A percentile compares a stretch with the other conserved stretches of the same genome.
Evolutionary conservation across 306 rosid species (phyloP).

Genomic region (Urtica urens): DNA sequence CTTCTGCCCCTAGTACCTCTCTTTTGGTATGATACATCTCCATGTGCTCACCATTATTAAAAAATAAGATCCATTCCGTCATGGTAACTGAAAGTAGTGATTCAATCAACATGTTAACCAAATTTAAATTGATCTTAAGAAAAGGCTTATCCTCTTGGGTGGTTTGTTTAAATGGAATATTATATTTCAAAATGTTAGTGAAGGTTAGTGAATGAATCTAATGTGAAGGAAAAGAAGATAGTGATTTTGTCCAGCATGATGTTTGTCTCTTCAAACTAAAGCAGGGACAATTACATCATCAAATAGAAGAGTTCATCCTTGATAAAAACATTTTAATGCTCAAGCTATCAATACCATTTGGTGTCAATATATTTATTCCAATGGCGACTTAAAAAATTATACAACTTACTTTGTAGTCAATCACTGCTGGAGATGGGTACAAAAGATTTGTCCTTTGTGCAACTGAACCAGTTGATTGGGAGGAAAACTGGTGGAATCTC

Average conservation of each 20-base stretch:
- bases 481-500: constrained; percentile 99
- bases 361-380: no score
- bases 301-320: not conserved
- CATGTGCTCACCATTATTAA: not conserved
- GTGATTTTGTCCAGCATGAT: not conserved
- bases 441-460: constrained; percentile 87
- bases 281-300: not conserved
- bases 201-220: not conserved
- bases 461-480: constrained; percentile 87
- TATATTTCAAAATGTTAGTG: not conserved
- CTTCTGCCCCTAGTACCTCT: constrained; percentile 86
- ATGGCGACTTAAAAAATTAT: no score
- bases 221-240: no score
- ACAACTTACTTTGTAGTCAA: constrained; percentile 75
- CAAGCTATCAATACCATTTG: not conserved
- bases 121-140: not conserved
- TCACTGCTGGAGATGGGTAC: constrained; percentile 99
- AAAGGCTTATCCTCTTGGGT: not conserved
- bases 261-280: not conserved
- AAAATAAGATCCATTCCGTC: not conserved
- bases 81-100: not conserved
- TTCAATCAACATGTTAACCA: not conserved
- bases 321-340: not conserved
- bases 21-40: constrained; percentile 57
- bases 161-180: not conserved